Percentiles rank a stretch among this genome's conserved stretches.
phyloP scores from a whole-genome alignment of 164 flowering plant genomes.

The Liquidambar formosana region DNA sequence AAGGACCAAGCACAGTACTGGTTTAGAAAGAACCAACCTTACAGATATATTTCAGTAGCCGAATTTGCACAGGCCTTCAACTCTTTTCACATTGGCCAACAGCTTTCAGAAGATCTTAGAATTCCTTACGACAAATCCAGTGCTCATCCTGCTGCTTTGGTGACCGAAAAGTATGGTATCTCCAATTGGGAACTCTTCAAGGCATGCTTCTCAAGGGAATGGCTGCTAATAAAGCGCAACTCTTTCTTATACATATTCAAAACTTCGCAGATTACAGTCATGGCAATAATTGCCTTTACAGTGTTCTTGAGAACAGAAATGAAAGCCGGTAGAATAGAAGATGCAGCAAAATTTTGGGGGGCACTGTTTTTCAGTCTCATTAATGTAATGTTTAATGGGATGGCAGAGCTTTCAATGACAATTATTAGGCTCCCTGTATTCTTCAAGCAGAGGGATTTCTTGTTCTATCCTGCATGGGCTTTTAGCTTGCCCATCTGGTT shows the following conservation, averaged over 20 bases:
- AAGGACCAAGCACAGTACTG: constrained; percentile 70
- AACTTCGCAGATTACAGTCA: constrained; percentile 54
- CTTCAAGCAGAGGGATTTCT: constrained; percentile 59
- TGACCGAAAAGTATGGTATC: constrained; percentile 47
- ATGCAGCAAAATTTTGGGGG: constrained; percentile 53
- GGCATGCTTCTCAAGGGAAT: constrained; percentile 57
- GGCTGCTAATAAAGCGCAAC: constrained; percentile 56
- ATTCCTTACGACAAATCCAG: constrained; percentile 44
- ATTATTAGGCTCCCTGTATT: constrained; percentile 59
- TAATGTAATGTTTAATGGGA: constrained; percentile 67
- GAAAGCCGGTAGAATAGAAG: constrained; percentile 37
- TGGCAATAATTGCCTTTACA: constrained; percentile 50
- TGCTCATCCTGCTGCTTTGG: constrained; percentile 59
- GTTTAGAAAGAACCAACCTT: constrained; percentile 35
- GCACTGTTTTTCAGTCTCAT: constrained; percentile 60
- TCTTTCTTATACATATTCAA: constrained; percentile 58
- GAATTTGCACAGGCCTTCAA: constrained; percentile 41
- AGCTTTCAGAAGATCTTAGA: constrained; percentile 31
- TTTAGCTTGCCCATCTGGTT: constrained; percentile 62
- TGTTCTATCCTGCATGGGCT: constrained; percentile 70
- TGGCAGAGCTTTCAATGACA: constrained; percentile 65
- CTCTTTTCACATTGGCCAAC: constrained; percentile 42
- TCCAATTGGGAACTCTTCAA: constrained; percentile 51
- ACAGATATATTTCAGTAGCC: constrained; percentile 35
- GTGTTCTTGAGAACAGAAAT: constrained; percentile 59